Percentiles rank a stretch among this genome's conserved stretches.
These are phyloP conservation scores for Cordyceps javanica DNA, from an alignment of 2,329 filamentous ascomycete genomes.

Conservation along the genomic window DNA sequence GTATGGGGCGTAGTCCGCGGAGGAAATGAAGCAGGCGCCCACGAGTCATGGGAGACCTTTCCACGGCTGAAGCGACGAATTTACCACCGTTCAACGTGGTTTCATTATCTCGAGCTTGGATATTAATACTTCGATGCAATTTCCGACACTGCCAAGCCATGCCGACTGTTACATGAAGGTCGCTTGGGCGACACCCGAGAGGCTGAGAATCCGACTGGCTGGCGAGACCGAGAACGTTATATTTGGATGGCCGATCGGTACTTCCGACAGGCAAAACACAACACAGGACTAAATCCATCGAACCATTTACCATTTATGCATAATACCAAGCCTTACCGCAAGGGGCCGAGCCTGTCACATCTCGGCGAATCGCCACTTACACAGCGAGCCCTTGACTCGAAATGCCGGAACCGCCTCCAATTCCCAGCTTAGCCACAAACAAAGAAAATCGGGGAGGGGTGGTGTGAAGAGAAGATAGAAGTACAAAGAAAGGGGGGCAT, in stretches of 20 bases:
- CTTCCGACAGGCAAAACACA: not conserved
- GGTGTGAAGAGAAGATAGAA: too few relatives aligned
- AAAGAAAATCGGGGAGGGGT: too few relatives aligned
- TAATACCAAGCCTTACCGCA: not conserved
- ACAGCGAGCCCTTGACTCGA: not conserved
- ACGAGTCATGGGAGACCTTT: not conserved
- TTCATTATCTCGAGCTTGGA: not conserved
- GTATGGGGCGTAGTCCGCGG: not conserved
- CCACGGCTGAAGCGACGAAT: not conserved
- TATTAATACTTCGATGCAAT: not conserved
- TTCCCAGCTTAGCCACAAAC: too few relatives aligned
- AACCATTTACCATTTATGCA: not conserved
- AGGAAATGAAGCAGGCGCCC: not conserved
- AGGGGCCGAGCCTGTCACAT: not conserved
- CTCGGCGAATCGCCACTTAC: not conserved
- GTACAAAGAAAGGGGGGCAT: too few relatives aligned
- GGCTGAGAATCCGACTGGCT: not conserved
- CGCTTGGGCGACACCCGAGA: not conserved
- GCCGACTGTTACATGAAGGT: not conserved
- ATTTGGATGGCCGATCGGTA: not conserved
- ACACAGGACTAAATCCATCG: not conserved
- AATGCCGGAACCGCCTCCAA: too few relatives aligned
- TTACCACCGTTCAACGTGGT: not conserved
- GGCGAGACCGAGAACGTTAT: not conserved
- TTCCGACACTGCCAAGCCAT: not conserved